Percentiles rank a stretch among this genome's conserved stretches.
These are phyloP conservation scores for Leccinum variicolor DNA, from an alignment of 768 basidiomycete species.

Conservation along the genomic window DNA sequence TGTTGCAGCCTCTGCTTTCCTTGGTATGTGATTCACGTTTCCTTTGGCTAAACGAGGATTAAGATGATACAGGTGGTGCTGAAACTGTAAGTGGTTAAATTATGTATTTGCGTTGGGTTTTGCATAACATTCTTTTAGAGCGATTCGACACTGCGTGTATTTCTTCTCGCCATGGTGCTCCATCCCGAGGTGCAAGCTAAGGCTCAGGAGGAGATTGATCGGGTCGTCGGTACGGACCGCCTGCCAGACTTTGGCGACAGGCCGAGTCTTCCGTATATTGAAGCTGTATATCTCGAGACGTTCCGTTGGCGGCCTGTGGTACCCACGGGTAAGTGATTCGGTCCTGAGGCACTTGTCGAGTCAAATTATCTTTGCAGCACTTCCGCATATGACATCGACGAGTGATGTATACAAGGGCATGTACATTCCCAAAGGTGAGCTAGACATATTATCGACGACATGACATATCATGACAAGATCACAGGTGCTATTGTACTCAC, in stretches of 20 bases:
- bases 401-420: slow-evolving; percentile 29
- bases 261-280: slow-evolving; percentile 28
- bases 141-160: slow-evolving; percentile 15
- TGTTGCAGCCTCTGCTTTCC: slow-evolving; percentile 20
- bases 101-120: too few relatives aligned
- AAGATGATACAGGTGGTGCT: slow-evolving; percentile 16
- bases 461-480: not conserved
- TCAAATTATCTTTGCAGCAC: slow-evolving; percentile 6
- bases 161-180: slow-evolving; percentile 34
- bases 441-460: not conserved
- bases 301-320: slow-evolving; percentile 30
- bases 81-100: slow-evolving; percentile 22
- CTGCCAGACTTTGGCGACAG: slow-evolving; percentile 29
- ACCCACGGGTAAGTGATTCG: slow-evolving; percentile 23
- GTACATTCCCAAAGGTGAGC: slow-evolving; percentile 29
- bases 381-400: slow-evolving; percentile 21
- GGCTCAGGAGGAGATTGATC: slow-evolving; percentile 32
- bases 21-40: slow-evolving; percentile 13
- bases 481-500: slow-evolving; percentile 19
- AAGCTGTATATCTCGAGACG: slow-evolving; percentile 31
- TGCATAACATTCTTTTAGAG: slow-evolving; percentile 9
- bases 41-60: not conserved
- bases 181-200: slow-evolving; percentile 30
- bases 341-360: not conserved
- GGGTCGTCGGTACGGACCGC: slow-evolving; percentile 28